phyloP scores from a whole-genome alignment of 2,329 filamentous ascomycete genomes.

The Beauveria medogensis region DNA sequence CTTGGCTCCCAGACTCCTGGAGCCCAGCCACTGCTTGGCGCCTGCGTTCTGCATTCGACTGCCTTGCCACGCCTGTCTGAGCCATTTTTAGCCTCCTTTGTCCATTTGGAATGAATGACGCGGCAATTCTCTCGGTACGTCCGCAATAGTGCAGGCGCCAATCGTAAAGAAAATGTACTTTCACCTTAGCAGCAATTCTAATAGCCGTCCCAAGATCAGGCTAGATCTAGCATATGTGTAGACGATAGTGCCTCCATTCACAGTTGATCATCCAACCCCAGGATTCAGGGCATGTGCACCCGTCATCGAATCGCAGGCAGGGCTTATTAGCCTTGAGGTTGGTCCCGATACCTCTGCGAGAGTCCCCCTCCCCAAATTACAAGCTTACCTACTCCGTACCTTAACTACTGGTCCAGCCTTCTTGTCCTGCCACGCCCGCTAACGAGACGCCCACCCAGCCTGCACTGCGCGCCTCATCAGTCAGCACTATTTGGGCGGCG shows the following conservation, averaged over 20 bases:
- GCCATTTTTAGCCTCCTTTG: neutral
- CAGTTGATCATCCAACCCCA: neutral
- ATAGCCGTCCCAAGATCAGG: too few relatives aligned
- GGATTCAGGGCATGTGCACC: neutral
- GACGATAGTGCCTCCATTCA: neutral
- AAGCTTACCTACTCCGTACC: neutral
- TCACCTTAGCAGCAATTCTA: neutral
- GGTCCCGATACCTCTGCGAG: slow-evolving; percentile 4
- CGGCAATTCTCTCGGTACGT: neutral
- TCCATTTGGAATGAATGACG: neutral
- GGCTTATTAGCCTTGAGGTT: slow-evolving; percentile 2
- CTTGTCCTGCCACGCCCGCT: neutral
- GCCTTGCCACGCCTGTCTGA: neutral
- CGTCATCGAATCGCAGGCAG: neutral
- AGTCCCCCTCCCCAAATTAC: neutral
- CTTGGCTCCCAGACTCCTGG: too few relatives aligned
- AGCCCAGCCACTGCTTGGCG: neutral
- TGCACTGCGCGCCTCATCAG: neutral
- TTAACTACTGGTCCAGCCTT: neutral
- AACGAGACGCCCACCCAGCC: neutral
- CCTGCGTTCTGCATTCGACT: neutral
- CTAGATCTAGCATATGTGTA: too few relatives aligned
- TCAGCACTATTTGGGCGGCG: slow-evolving; percentile 7
- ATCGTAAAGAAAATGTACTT: neutral
- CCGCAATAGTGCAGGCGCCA: neutral